phyloP scores from a whole-genome alignment of 2,329 filamentous ascomycete genomes.

The Paecilomyces dactylethromorphus region DNA sequence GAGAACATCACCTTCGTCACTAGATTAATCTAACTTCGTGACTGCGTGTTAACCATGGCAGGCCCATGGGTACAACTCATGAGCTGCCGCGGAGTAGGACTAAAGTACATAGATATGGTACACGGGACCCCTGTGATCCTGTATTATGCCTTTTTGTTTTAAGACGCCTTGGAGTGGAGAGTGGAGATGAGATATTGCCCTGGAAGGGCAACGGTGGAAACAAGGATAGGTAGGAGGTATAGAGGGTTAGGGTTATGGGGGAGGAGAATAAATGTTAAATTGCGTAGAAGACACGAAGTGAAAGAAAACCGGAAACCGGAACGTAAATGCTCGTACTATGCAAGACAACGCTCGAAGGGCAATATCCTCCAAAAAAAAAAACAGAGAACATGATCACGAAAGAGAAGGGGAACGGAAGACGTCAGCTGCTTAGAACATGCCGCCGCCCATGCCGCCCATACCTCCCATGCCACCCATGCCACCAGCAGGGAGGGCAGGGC shows the following conservation, averaged over 20 bases:
- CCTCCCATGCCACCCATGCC: slow-evolving; percentile 51
- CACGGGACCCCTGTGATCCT: not conserved
- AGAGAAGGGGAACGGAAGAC: slow-evolving; percentile 8
- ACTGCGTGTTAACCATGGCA: not conserved
- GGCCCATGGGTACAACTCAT: not conserved
- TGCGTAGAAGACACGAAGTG: not conserved
- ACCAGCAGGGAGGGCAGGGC: slow-evolving; percentile 44
- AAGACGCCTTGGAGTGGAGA: not conserved
- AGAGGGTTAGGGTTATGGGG: not conserved
- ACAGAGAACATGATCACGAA: slow-evolving; percentile 18
- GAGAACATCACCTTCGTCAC: not conserved
- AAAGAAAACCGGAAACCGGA: not conserved
- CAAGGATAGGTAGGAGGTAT: not conserved
- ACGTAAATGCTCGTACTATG: not conserved
- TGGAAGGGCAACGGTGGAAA: not conserved
- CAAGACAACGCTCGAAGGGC: slow-evolving; percentile 11
- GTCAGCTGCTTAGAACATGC: slow-evolving; percentile 54
- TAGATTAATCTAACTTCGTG: not conserved
- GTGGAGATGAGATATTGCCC: not conserved
- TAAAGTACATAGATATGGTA: not conserved
- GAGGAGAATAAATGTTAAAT: not conserved
- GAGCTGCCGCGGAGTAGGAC: not conserved
- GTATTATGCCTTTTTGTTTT: not conserved
- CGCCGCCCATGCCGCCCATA: slow-evolving; percentile 58
- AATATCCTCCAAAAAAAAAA: slow-evolving; percentile 27